Evolutionary conservation across 140 eudicot genomes (phyloP).

Genomic region (Erigeron philadelphicus): DNA sequence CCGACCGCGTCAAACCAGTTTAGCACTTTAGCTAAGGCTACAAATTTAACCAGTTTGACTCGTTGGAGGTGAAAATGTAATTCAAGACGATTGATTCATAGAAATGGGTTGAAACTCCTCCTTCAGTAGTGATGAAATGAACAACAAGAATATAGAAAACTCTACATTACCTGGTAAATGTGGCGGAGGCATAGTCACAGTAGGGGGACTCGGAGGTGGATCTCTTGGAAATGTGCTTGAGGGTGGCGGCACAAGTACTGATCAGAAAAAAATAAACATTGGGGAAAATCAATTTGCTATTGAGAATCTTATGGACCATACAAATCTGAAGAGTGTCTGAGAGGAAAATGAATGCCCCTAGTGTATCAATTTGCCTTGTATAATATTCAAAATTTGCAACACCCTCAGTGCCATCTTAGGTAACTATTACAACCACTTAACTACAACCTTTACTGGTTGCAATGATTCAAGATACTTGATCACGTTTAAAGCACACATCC

Average conservation of each 20-base stretch:
- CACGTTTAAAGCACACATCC: conserved; percentile 3
- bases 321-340: neutral
- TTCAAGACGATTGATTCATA: neutral
- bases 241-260: conserved; percentile 33
- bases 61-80: neutral
- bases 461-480: neutral
- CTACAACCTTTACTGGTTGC: neutral
- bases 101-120: neutral
- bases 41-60: neutral
- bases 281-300: neutral
- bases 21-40: neutral
- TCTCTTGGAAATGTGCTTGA: conserved; percentile 31
- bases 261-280: conserved; percentile 18
- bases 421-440: neutral
- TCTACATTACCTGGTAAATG: conserved; percentile 22
- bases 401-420: neutral
- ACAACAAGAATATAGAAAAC: neutral
- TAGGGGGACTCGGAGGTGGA: conserved; percentile 32
- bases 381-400: neutral
- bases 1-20: neutral
- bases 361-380: neutral
- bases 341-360: neutral
- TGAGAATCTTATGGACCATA: neutral
- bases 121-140: conserved; percentile 5
- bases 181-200: conserved; percentile 25